Percentiles rank a stretch among this genome's conserved stretches.
phyloP scores from a whole-genome alignment of 2,329 filamentous ascomycete genomes.

The Talaromyces pinophilus region DNA sequence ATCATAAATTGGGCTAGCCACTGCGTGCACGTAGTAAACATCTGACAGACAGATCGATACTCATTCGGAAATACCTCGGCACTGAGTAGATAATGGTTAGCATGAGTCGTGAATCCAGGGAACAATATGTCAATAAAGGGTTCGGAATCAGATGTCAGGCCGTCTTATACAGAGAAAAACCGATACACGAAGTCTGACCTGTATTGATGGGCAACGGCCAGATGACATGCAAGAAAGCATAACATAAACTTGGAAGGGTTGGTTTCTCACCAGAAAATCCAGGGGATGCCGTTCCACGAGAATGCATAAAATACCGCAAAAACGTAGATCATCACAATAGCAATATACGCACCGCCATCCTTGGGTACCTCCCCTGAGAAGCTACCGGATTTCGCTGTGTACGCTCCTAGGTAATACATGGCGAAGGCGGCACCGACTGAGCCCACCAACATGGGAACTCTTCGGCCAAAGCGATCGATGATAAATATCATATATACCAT shows the following conservation, averaged over 20 bases:
- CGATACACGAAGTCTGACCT: no score
- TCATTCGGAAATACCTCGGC: constrained; percentile 68
- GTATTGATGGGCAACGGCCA: no score
- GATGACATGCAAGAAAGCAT: no score
- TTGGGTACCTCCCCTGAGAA: constrained; percentile 44
- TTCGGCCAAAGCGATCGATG: constrained; percentile 68
- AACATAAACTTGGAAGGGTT: no score
- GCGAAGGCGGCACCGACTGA: constrained; percentile 61
- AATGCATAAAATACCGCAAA: constrained; percentile 71
- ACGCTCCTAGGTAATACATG: constrained; percentile 73
- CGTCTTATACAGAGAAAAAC: no score
- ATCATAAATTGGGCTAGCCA: constrained; percentile 77
- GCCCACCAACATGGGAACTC: constrained; percentile 65
- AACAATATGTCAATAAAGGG: no score
- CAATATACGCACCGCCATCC: constrained; percentile 62
- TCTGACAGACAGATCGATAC: constrained; percentile 66
- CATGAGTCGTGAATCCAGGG: no score
- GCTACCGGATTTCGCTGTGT: constrained; percentile 46
- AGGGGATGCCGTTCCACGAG: constrained; percentile 70
- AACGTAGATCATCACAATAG: constrained; percentile 70
- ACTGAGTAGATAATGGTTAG: constrained; percentile 37
- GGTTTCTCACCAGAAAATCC: constrained; percentile 51
- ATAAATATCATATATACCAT: constrained; percentile 65
- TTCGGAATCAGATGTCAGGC: no score
- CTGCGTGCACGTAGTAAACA: constrained; percentile 67